Base-by-base conservation (phyloP, 2,329 filamentous ascomycete genomes). In the Xylaria sp. region DNA sequence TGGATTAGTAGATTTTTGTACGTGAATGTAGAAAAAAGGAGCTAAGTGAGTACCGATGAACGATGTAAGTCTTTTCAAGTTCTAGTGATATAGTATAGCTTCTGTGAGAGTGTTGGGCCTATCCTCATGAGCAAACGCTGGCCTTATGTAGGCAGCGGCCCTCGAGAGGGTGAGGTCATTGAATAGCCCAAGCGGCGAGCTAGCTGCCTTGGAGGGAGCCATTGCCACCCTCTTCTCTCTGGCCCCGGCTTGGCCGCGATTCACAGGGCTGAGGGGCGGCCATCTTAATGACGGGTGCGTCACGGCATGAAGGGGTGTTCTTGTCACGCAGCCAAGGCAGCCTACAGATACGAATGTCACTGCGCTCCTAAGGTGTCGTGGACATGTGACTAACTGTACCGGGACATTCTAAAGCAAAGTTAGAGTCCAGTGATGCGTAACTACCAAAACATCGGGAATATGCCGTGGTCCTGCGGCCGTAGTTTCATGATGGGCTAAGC, bases 241-340 rank as follows among this genome's bases (percentile, higher is more conserved):
- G 24, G 42, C 32, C 58, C 19, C 57, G 34, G 19, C 4, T 53
- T 65, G 51, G 45, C 34, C 30, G 51, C 55, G 39, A 21, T 32
- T 14, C 19, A 50, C 4, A 32, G 65, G 53, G 61, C 65, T 61
- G 54, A 61, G 24, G 50, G 30, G n/a, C n/a, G 24, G 21, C 7
- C 11, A 24, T 27, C 34, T 34, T 4, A 48, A 61, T 65, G 57
- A 68, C 42, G 45, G 47, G 53, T 58, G 53, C 59, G 51, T 61
- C 45, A 58, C 51, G 30, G 17, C 57, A 54, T 39, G 11, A 42
- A 42, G 61, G 54, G 48, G 12, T 30, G 17, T 45, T 58, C 42
- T 67, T 17, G 61, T 68, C 68, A 68, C 58, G n/a, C 57, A n/a
- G 30, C 45, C 34, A 17, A 47, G 39, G 36, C 54, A 54, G 19